Conservation (phyloP, 176 grass and related monocot species). For the Luzula sylvatica region DNA sequence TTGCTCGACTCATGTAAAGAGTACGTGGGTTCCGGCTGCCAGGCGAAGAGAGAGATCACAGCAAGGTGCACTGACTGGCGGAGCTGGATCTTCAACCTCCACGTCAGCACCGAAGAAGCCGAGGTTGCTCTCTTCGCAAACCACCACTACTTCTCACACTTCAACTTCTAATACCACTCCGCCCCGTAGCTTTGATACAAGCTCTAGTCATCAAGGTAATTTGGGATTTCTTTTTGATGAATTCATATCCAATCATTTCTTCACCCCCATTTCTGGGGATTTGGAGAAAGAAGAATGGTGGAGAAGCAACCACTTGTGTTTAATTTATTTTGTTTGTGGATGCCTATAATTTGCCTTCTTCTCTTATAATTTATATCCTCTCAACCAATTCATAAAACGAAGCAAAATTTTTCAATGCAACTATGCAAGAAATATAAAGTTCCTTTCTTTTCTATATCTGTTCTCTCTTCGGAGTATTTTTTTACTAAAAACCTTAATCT, state of each 20-base stretch:
- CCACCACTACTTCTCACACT: constrained; percentile 47
- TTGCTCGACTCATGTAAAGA: constrained; percentile 71
- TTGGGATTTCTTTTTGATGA: not conserved
- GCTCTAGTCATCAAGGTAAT: constrained; percentile 85
- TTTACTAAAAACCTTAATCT: not conserved
- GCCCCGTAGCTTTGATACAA: constrained; percentile 85
- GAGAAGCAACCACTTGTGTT: constrained; percentile 5
- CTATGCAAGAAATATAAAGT: no score
- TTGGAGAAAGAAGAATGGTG: not conserved
- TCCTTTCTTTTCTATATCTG: not conserved
- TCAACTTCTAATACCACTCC: constrained; percentile 82
- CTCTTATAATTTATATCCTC: not conserved
- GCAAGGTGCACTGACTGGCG: not conserved
- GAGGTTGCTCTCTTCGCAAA: constrained; percentile 45
- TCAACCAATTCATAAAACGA: not conserved
- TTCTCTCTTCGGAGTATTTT: constrained; percentile 8
- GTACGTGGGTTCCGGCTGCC: constrained; percentile 78
- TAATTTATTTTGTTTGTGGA: not conserved
- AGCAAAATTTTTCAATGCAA: not conserved
- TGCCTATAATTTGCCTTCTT: constrained; percentile 2
- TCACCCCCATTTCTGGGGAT: constrained; percentile 14
- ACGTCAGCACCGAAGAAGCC: constrained; percentile 41
- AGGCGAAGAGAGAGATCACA: constrained; percentile 60
- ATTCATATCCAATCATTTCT: not conserved
- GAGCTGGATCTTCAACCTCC: constrained; percentile 11